A percentile compares a stretch with the other conserved stretches of the same genome.
Evolutionary conservation across 2,329 filamentous ascomycete species (phyloP).

Genomic region (Westerdykella ornata): DNA sequence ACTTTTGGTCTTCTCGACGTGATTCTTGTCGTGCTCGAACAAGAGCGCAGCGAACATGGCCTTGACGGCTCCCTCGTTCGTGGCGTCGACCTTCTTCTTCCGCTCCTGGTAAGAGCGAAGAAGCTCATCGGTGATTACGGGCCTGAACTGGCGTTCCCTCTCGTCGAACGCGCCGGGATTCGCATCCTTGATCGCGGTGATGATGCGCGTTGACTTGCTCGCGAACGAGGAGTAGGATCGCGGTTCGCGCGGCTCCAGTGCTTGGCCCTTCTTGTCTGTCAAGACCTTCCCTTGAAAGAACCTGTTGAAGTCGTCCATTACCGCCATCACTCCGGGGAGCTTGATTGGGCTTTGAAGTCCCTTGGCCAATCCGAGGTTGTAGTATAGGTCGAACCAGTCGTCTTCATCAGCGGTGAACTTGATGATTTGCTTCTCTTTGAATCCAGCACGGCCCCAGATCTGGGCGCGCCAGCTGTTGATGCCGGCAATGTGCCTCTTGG

Average conservation of each 20-base stretch:
- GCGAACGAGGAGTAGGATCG: conserved; percentile 1
- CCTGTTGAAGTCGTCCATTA: conserved; percentile 13
- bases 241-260: background rate
- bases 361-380: conserved; percentile 5
- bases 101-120: no score
- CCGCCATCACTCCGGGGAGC: conserved; percentile 2
- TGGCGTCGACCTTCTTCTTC: no score
- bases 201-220: conserved; percentile 1
- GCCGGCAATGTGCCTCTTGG: conserved; percentile 12
- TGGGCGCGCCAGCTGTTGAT: conserved; percentile 23
- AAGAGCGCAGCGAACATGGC: no score
- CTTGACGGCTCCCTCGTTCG: no score
- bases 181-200: background rate
- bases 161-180: no score
- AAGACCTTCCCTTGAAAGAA: conserved; percentile 10
- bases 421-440: conserved; percentile 10
- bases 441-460: conserved; percentile 17
- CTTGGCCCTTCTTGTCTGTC: background rate
- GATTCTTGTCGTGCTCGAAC: no score
- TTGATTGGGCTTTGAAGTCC: background rate
- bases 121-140: no score
- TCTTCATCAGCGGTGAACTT: conserved; percentile 16
- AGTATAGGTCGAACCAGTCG: conserved; percentile 16
- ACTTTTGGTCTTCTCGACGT: no score
- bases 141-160: no score